phyloP scores from a whole-genome alignment of 441 rosid species.

The Metrosideros polymorpha region DNA sequence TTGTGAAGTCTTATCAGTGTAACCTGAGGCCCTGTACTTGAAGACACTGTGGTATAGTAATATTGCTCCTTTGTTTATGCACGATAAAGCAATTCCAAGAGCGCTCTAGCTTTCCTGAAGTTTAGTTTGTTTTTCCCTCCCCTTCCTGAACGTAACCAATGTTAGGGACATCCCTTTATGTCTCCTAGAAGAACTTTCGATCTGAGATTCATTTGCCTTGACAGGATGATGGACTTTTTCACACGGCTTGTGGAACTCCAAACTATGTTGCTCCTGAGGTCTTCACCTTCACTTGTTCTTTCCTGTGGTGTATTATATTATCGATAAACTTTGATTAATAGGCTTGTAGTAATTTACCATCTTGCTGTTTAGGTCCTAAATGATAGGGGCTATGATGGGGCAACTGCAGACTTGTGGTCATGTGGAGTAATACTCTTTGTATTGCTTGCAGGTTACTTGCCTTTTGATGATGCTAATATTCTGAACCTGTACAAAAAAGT shows the following conservation, averaged over 20 bases:
- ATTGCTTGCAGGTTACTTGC: constrained; percentile 96
- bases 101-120: background rate
- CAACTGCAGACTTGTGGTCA: constrained; percentile 96
- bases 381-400: constrained; percentile 94
- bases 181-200: constrained; percentile 1
- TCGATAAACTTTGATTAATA: background rate
- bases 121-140: background rate
- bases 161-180: background rate
- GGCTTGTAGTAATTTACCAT: background rate
- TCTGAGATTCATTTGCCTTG: constrained; percentile 3
- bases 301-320: background rate
- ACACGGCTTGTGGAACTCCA: constrained; percentile 97
- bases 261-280: constrained; percentile 99
- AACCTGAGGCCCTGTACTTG: background rate
- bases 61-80: background rate
- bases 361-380: constrained; percentile 64
- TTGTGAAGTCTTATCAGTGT: background rate
- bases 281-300: constrained; percentile 3
- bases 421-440: constrained; percentile 98
- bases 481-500: constrained; percentile 89
- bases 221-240: constrained; percentile 94
- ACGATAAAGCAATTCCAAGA: background rate
- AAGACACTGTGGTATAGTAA: background rate
- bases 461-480: constrained; percentile 93
- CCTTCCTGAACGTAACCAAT: background rate